A percentile compares a stretch with the other conserved stretches of the same genome.
Evolutionary conservation across 345 rosid species (phyloP).

Genomic region (Erucastrum elatum): DNA sequence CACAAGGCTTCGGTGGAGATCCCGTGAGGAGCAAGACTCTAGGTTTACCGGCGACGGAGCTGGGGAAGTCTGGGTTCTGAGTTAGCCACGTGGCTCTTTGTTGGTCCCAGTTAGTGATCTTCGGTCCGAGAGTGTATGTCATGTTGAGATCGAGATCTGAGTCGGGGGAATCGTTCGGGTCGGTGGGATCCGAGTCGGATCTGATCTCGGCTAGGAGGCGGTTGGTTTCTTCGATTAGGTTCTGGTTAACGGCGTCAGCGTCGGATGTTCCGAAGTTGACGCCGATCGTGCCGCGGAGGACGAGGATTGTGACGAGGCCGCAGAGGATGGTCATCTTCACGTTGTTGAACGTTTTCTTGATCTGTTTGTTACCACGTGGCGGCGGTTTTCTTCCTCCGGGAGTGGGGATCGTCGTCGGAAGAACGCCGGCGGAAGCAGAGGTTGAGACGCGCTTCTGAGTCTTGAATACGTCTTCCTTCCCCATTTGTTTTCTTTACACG

Average conservation of each 20-base stretch:
- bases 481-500: conserved; percentile 34
- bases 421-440: conserved; percentile 36
- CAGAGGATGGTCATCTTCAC: conserved; percentile 91
- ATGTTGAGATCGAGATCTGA: conserved; percentile 53
- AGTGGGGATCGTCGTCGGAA: conserved; percentile 51
- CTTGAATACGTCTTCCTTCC: conserved; percentile 52
- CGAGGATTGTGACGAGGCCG: conserved; percentile 90
- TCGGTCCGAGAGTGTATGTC: conserved; percentile 81
- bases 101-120: conserved; percentile 62
- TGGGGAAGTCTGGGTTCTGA: conserved; percentile 74
- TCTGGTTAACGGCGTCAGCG: conserved; percentile 76
- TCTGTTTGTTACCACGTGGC: conserved; percentile 78
- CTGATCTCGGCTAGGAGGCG: conserved; percentile 87
- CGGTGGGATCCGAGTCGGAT: conserved; percentile 74
- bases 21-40: conserved; percentile 78
- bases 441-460: conserved; percentile 66
- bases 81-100: conserved; percentile 67
- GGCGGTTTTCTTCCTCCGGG: conserved; percentile 37
- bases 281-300: conserved; percentile 92
- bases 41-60: conserved; percentile 57
- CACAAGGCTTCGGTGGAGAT: conserved; percentile 92
- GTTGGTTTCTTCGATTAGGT: conserved; percentile 78
- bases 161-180: conserved; percentile 53
- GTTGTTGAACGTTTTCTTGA: conserved; percentile 85
- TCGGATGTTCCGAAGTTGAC: conserved; percentile 69